Evolutionary conservation across 768 basidiomycete genomes (phyloP).

Genomic region (Strobilomyces confusus): DNA sequence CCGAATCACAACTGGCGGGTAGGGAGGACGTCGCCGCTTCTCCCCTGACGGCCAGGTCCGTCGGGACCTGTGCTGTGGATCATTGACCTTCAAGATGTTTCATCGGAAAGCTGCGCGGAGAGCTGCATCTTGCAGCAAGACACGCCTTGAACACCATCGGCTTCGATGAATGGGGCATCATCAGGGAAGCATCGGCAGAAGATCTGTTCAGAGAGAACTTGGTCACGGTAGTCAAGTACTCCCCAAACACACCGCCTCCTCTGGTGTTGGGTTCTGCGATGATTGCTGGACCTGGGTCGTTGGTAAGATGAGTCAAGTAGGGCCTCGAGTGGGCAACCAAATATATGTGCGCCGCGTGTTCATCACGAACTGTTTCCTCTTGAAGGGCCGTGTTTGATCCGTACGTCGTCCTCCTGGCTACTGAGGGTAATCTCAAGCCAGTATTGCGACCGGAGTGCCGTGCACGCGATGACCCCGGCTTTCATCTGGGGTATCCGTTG

Average conservation of each 20-base stretch:
- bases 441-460: not conserved
- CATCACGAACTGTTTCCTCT: not conserved
- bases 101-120: too few species aligned
- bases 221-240: slow-evolving; percentile 2
- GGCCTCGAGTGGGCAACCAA: not conserved
- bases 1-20: too few species aligned
- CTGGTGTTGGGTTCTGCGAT: not conserved
- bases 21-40: too few species aligned
- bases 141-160: too few species aligned
- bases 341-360: not conserved
- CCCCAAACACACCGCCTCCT: slow-evolving; percentile 3
- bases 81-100: too few species aligned
- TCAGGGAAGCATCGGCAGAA: not conserved
- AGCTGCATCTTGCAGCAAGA: too few species aligned
- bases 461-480: not conserved
- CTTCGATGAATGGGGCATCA: too few species aligned
- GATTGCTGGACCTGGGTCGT: not conserved
- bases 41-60: too few species aligned
- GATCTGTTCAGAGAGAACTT: slow-evolving; percentile 1
- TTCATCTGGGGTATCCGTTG: too few species aligned
- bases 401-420: not conserved
- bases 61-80: too few species aligned
- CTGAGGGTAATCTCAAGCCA: too few species aligned
- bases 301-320: not conserved
- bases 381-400: not conserved